Evolutionary conservation across 176 grass and related monocot genomes (phyloP).

Genomic region (Oryza meridionalis): DNA sequence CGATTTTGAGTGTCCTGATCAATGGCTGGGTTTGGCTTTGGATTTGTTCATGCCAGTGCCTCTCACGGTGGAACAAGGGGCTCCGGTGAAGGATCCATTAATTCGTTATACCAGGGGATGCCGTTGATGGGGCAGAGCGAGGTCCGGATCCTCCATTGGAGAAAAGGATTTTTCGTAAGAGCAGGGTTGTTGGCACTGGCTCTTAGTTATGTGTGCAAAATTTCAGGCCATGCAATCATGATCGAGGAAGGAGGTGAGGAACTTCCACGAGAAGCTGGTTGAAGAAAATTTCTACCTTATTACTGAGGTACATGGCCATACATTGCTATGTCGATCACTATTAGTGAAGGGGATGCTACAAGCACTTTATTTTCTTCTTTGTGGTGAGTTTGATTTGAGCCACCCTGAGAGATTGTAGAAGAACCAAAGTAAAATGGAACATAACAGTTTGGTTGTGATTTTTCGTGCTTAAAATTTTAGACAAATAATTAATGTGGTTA

Average conservation of each 20-base stretch:
- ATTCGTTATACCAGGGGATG: conserved; percentile 50
- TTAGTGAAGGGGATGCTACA: not conserved
- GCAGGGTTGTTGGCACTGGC: not conserved
- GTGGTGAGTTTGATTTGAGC: not conserved
- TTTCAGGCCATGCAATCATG: conserved; percentile 77
- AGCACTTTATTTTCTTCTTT: conserved; percentile 3
- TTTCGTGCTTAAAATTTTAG: not conserved
- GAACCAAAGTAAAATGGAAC: not conserved
- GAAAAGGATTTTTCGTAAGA: not conserved
- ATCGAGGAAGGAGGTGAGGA: conserved; percentile 56
- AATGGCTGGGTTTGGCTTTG: conserved; percentile 5
- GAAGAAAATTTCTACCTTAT: conserved; percentile 83
- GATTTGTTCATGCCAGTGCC: conserved; percentile 45
- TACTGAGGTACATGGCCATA: conserved; percentile 55
- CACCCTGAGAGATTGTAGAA: not conserved
- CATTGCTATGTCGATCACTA: not conserved
- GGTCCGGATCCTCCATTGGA: conserved; percentile 39
- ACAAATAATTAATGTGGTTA: not conserved
- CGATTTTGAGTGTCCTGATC: not conserved
- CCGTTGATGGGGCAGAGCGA: conserved; percentile 25
- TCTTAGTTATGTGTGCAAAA: not conserved
- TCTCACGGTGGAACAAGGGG: conserved; percentile 55
- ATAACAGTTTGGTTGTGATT: not conserved
- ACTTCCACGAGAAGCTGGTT: conserved; percentile 62
- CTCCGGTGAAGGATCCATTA: conserved; percentile 46